Conservation (phyloP, 768 basidiomycete species). For the Postia placenta region DNA sequence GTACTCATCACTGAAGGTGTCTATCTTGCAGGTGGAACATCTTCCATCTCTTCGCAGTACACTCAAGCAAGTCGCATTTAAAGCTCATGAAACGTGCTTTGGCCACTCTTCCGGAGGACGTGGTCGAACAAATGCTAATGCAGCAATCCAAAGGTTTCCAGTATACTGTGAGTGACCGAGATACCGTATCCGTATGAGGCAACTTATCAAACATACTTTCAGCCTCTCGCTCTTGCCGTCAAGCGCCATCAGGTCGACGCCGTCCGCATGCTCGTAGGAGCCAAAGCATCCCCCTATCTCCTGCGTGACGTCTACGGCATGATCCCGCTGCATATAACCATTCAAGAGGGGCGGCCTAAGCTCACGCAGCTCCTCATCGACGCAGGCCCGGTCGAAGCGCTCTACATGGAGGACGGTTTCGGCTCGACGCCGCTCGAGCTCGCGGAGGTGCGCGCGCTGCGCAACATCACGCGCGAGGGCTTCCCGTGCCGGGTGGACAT, state of each 20-base stretch:
- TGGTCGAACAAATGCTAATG: slow-evolving; percentile 34
- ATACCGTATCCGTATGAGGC: slow-evolving; percentile 38
- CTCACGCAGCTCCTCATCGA: slow-evolving; percentile 36
- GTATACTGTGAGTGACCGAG: background rate
- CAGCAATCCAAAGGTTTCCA: slow-evolving; percentile 35
- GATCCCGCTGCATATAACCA: slow-evolving; percentile 47
- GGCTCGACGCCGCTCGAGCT: slow-evolving; percentile 26
- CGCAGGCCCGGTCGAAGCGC: slow-evolving; percentile 25
- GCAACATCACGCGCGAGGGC: background rate
- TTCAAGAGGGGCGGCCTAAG: slow-evolving; percentile 25
- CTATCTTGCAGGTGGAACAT: background rate
- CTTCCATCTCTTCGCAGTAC: background rate
- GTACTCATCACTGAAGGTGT: background rate
- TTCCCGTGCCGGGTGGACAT: background rate
- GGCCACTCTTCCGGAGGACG: slow-evolving; percentile 44
- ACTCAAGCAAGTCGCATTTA: background rate
- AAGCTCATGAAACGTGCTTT: slow-evolving; percentile 22
- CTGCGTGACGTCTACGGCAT: slow-evolving; percentile 42
- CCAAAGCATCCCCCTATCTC: slow-evolving; percentile 27
- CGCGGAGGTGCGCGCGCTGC: slow-evolving; percentile 7
- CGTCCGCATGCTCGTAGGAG: slow-evolving; percentile 29
- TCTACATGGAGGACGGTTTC: slow-evolving; percentile 42
- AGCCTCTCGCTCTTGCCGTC: slow-evolving; percentile 16
- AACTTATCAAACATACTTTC: slow-evolving; percentile 24
- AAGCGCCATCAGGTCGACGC: slow-evolving; percentile 25